Base-by-base conservation (phyloP, 495 filamentous ascomycete genomes). In the Penicillium fimorum region DNA sequence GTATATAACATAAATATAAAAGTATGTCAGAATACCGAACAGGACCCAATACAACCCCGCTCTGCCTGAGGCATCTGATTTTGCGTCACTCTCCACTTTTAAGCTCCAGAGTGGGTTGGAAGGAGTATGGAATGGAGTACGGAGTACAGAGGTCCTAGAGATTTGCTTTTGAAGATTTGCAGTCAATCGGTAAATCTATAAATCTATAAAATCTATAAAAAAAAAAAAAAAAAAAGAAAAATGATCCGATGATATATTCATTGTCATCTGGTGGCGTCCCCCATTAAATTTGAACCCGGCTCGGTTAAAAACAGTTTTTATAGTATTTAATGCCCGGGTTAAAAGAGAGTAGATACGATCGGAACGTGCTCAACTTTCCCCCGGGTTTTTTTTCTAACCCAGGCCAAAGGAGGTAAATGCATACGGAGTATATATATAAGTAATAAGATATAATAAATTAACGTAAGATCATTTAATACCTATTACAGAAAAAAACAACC, bases 51-150 rank as follows among this genome's bases (percentile, higher is more conserved):
- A 40, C 20, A 29, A 43, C 50, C 50, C 50, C 50, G 50, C 50
- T 38, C 54, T 30, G 60, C 58, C 61, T 65, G 33, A 63, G 60
- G 60, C 59, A 35, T 27, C 15, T n/a, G n/a, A n/a, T 56, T 53
- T 58, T 64, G 64, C 61, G 64, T 64, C 54, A 58, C 64, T 64
- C 61, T 67, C 62, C 61, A 67, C 63, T 58, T 60, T 30, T 43
- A 43, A 65, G 63, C 57, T 60, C 57, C 63, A 49, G n/a, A 55
- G 56, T 64, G 62, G 56, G 50, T 61, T 47, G 9, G 10, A 27
- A 25, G 27, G 43, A 33, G 45, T 47, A 47, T 47, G 17, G 22
- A 33, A 53, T 25, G 24, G 35, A 32, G 30, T 35, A 48, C 46
- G 30, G 33, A 46, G 51, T 45, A 54, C 51, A 46, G 30, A 35